Evolutionary conservation across 176 grass and related monocot species (phyloP).

Genomic region (Cenchrus purpureus): DNA sequence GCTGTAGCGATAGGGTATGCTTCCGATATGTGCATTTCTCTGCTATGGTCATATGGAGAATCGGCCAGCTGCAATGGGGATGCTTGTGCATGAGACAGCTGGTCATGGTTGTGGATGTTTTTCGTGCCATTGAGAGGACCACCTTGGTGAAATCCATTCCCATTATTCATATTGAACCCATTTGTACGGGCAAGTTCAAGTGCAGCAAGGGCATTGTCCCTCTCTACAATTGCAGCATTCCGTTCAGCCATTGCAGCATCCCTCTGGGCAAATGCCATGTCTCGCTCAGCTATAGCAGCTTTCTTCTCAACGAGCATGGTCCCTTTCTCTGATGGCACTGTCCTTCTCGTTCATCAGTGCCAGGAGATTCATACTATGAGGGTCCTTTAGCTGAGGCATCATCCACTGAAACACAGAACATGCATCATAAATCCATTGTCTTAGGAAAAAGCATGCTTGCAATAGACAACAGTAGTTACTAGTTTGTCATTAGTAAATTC

Average conservation of each 20-base stretch:
- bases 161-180: constrained; percentile 55
- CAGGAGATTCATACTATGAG: constrained; percentile 66
- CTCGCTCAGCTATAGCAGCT: constrained; percentile 78
- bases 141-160: constrained; percentile 48
- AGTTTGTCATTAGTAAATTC: background rate
- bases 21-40: constrained; percentile 84
- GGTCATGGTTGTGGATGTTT: constrained; percentile 59
- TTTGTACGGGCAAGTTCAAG: constrained; percentile 66
- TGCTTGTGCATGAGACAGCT: constrained; percentile 64
- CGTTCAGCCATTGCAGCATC: constrained; percentile 81
- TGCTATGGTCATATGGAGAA: constrained; percentile 76
- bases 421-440: background rate
- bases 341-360: constrained; percentile 77
- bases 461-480: background rate
- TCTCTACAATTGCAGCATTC: constrained; percentile 73
- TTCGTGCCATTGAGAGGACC: constrained; percentile 47
- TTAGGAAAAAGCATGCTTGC: background rate
- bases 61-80: constrained; percentile 71
- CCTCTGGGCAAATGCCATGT: constrained; percentile 76
- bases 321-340: constrained; percentile 75
- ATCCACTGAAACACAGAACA: constrained; percentile 70
- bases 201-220: constrained; percentile 78
- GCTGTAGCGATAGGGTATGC: constrained; percentile 75
- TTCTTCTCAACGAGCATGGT: constrained; percentile 86
- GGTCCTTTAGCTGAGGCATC: constrained; percentile 85